These are phyloP conservation scores for Talaromyces thailandensis DNA, from an alignment of 495 filamentous ascomycete species.

Conservation along the genomic window DNA sequence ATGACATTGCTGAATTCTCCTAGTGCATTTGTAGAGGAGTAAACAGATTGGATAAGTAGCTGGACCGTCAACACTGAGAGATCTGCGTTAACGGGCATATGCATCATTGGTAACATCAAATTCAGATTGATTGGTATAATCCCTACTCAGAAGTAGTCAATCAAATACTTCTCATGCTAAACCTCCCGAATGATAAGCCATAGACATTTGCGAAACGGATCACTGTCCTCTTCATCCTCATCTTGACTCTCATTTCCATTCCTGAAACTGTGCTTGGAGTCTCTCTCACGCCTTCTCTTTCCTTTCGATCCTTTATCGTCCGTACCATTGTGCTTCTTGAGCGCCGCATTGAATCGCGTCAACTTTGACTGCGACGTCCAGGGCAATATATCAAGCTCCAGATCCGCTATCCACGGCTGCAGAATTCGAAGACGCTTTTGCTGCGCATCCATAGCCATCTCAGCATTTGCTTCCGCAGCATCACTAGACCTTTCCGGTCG, in stretches of 20 bases:
- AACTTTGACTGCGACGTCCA: slow-evolving; percentile 18
- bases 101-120: no score
- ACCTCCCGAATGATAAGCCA: slow-evolving; percentile 4
- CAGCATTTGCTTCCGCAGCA: not conserved
- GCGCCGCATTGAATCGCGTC: slow-evolving; percentile 17
- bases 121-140: no score
- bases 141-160: no score
- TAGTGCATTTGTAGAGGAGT: not conserved
- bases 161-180: not conserved
- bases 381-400: slow-evolving; percentile 17
- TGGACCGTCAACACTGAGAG: no score
- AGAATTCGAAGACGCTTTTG: slow-evolving; percentile 9
- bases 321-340: slow-evolving; percentile 16
- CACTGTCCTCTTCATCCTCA: not conserved
- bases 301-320: not conserved
- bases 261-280: not conserved
- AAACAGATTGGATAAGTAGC: not conserved
- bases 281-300: not conserved
- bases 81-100: no score
- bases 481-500: not conserved
- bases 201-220: not conserved
- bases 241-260: not conserved
- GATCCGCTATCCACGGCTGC: slow-evolving; percentile 20
- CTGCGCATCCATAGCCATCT: slow-evolving; percentile 12
- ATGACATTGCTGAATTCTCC: not conserved